Percentiles rank a stretch among this genome's conserved stretches.
Evolutionary conservation across 352 stramenopile species (phyloP).

Genomic region (Phytophthora agathidicida): DNA sequence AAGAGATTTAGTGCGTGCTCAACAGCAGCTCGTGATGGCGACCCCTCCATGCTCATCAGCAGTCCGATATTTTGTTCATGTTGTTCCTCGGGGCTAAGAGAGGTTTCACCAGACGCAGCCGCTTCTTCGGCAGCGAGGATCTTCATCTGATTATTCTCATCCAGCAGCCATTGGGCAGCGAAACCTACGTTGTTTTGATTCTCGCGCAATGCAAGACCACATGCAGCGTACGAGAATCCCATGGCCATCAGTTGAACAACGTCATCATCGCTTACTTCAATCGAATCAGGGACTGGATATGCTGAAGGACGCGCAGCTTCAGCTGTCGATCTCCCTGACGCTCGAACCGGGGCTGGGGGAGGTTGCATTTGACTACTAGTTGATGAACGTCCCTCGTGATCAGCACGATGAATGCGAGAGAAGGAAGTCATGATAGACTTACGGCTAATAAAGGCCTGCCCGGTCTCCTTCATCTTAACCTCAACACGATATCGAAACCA

Average conservation of each 20-base stretch:
- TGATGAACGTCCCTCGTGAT: constrained; percentile 23
- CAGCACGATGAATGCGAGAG: constrained; percentile 50
- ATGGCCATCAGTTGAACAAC: constrained; percentile 90
- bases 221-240: constrained; percentile 89
- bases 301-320: constrained; percentile 9
- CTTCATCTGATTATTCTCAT: constrained; percentile 78
- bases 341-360: constrained; percentile 46
- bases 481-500: constrained; percentile 90
- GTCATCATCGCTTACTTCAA: constrained; percentile 75
- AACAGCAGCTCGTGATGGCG: constrained; percentile 54
- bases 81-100: constrained; percentile 65
- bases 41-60: constrained; percentile 67
- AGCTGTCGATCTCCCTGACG: background rate
- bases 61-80: constrained; percentile 73
- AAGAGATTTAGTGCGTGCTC: constrained; percentile 80
- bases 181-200: constrained; percentile 70
- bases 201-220: constrained; percentile 68
- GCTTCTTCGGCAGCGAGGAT: constrained; percentile 67
- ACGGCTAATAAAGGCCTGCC: constrained; percentile 56
- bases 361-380: constrained; percentile 37
- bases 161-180: constrained; percentile 84
- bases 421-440: constrained; percentile 77
- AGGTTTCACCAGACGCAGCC: constrained; percentile 52
- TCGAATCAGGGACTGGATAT: constrained; percentile 10
- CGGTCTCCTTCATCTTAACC: constrained; percentile 56